Evolutionary conservation across 108 stramenopile species (phyloP).

Genomic region (Fragilaria crotonensis): DNA sequence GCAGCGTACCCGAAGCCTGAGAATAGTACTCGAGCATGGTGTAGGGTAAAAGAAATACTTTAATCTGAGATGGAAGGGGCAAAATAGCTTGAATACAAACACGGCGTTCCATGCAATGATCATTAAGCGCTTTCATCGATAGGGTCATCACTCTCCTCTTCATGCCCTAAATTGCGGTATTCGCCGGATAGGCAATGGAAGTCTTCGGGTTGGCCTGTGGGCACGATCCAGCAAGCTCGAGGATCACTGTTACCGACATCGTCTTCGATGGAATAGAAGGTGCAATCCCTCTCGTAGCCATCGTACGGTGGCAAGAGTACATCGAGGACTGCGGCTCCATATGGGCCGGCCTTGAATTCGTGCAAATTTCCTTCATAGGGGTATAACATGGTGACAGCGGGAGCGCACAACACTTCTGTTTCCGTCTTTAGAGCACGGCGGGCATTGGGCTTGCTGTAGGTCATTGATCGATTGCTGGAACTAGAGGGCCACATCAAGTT

Average conservation of each 20-base stretch:
- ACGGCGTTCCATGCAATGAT: too few species aligned
- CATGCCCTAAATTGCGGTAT: constrained; percentile 52
- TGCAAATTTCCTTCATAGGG: constrained; percentile 88
- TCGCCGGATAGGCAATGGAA: constrained; percentile 74
- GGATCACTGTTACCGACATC: constrained; percentile 1
- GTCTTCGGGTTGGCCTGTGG: constrained; percentile 70
- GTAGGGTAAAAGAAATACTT: too few species aligned
- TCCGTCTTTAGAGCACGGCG: constrained; percentile 33
- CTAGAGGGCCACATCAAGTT: not conserved
- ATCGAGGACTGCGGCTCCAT: constrained; percentile 90
- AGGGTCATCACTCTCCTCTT: constrained; percentile 10
- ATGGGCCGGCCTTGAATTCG: constrained; percentile 81
- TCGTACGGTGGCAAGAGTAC: constrained; percentile 93
- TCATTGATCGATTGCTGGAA: not conserved
- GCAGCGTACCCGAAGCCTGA: too few species aligned
- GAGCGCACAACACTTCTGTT: constrained; percentile 52
- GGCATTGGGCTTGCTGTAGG: constrained; percentile 3
- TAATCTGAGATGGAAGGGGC: too few species aligned
- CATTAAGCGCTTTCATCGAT: too few species aligned
- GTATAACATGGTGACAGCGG: constrained; percentile 60
- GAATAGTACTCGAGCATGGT: too few species aligned
- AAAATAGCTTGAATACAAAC: too few species aligned
- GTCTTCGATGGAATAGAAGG: constrained; percentile 69
- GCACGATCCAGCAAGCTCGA: constrained; percentile 42
- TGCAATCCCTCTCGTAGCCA: constrained; percentile 76